Base-by-base conservation (phyloP, 179 eudicot genomes). In the Beta corolliflora region DNA sequence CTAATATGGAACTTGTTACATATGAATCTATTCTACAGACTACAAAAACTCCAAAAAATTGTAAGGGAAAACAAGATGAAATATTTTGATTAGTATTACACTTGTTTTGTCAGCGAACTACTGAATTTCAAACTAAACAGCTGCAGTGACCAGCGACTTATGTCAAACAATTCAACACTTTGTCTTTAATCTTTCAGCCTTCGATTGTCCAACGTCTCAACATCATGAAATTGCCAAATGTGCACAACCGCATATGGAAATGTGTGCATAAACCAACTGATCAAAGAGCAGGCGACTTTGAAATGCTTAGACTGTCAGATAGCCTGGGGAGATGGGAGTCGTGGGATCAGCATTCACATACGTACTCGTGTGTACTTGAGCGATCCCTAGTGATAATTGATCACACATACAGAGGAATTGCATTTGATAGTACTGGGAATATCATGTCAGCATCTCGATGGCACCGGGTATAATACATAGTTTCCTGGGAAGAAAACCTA, bases 401-500 rank as follows among this genome's bases (percentile, higher is more conserved):
- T 44, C 68, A 55, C 75, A 76, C 58, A 68, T 46, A 21, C 23
- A 63, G 45, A 2, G 6, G 68, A 69, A 16, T 50, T 3, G n/a
- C 58, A 36, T 48, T 25, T 21, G 11, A 19, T 16, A 73, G 61
- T 79, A 46, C 41, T 67, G 19, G 75, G 71, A 6, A 72, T 11
- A 56, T 86, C 81, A 88, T 46, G 80, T 86, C 63, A 88, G 80
- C 94, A 95, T 89, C 74, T 93, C 93, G n/a, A 94, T 90, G 61
- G 89, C 94, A 77, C 87, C 89, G 7, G 99, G 92, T 82, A 95
- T 81, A 73, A 94, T 86, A 41, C 81, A 48, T 75, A 94, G 83
- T 83, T 91, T 94, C 81, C 90, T 86, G 13, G 99, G 99, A 78
- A 95, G 99, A 75, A 91, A 94, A 45, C 99, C 99, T 55, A 95